Base-by-base conservation (phyloP, 192 early-diverging fungal genomes). In the Coemansia sp. region DNA sequence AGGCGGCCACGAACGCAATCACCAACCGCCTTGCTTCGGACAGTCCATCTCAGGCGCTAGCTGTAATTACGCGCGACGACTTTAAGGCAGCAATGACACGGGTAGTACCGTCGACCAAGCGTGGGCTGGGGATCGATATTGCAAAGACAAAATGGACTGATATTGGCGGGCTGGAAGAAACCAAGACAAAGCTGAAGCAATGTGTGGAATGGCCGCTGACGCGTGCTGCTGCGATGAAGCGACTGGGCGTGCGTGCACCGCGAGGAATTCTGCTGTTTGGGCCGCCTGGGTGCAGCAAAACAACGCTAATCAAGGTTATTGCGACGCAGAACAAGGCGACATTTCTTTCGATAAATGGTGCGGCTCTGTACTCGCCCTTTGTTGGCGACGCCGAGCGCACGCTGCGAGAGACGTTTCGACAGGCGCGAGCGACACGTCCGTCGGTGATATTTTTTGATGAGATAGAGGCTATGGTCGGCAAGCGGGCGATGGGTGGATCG, bases 211-310 rank as follows among this genome's bases (percentile, higher is more conserved):
- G 94, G 95, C 96, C 96, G 14, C 59, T 94, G 4, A 65, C 85
- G 7, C 85, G 94, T 57, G 82, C 78, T 1, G 79, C 83, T 4
- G 85, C 88, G 3, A 93, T 92, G 72, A 43, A 51, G 23, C 76
- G 89, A 22, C 75, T 99, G 11, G 94, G 97, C 3, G 62, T 99
- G 27, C 84, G 80, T 37, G 88, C 91, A 0, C 89, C 94, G 1
- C 74, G 91, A 17, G 97, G 97, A 2, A 88, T 99, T 1, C 73
- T 99, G n/a, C 76, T 99, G 7, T 95, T 95, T 72, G 97, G 97
- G 2, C 97, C 97, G 19, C 96, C 97, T 3, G 97, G 95, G 9
- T 99, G 97, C 75, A 93, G 91, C 79, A 99, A 99, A 70, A 99
- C 97, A 0, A 97, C 95, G 1, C 75, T 99, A 5, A 94, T 92